Conservation (phyloP, 345 rosid species). For the Corchorus capsularis region DNA sequence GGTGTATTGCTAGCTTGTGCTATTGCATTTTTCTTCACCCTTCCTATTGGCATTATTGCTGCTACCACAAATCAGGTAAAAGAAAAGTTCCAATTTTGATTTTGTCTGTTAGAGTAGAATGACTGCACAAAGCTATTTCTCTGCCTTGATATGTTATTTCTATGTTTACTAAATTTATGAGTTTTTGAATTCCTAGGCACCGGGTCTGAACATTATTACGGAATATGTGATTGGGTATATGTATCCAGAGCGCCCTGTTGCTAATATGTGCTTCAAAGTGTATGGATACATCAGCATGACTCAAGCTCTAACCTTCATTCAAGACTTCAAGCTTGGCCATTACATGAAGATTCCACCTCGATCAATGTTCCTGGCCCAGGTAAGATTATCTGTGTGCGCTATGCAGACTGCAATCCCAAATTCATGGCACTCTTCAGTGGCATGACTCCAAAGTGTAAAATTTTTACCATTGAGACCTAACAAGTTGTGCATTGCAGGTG, state of each 20-base stretch:
- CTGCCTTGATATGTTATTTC: background rate
- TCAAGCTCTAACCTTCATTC: slow-evolving; percentile 68
- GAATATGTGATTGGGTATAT: slow-evolving; percentile 78
- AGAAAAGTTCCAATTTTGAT: background rate
- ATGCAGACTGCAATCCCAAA: too few relatives aligned
- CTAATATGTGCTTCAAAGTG: slow-evolving; percentile 92
- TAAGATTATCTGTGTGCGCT: slow-evolving; percentile 10
- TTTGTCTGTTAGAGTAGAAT: background rate
- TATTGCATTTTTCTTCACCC: slow-evolving; percentile 76
- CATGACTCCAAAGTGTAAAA: background rate
- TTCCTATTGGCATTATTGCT: slow-evolving; percentile 69
- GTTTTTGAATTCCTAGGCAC: slow-evolving; percentile 29
- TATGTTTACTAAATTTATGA: background rate
- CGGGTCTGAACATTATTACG: slow-evolving; percentile 77
- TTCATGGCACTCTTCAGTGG: background rate
- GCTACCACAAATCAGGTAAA: slow-evolving; percentile 75
- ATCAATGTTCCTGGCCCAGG: slow-evolving; percentile 87
- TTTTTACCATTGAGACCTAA: background rate
- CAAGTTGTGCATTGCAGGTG: slow-evolving; percentile 39
- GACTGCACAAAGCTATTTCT: background rate
- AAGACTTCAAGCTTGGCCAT: slow-evolving; percentile 85
- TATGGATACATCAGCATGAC: slow-evolving; percentile 85
- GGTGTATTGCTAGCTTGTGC: slow-evolving; percentile 79
- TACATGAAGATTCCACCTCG: slow-evolving; percentile 94
- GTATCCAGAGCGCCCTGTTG: slow-evolving; percentile 82